A percentile compares a stretch with the other conserved stretches of the same genome.
These are phyloP conservation scores for Penicillium robsamsonii DNA, from an alignment of 495 filamentous ascomycete genomes.

Conservation along the genomic window DNA sequence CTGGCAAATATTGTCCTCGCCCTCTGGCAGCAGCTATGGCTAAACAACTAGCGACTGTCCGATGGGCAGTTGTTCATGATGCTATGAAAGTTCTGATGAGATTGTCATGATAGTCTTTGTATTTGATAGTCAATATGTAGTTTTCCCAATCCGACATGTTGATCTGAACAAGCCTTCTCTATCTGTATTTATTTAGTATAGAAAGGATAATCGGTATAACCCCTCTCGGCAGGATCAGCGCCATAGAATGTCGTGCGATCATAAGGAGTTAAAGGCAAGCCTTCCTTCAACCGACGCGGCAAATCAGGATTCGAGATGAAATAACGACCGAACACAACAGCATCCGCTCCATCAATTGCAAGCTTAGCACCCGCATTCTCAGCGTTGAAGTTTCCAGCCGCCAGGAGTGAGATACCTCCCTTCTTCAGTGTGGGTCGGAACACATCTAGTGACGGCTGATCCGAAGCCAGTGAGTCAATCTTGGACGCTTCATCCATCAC, in stretches of 20 bases:
- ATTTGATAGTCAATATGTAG: background rate
- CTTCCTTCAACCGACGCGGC: conserved; percentile 54
- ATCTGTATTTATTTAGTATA: conserved; percentile 30
- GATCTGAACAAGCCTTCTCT: conserved; percentile 33
- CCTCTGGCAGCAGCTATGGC: conserved; percentile 48
- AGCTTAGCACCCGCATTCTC: conserved; percentile 29
- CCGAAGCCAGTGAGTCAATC: conserved; percentile 30
- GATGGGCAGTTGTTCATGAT: conserved; percentile 58
- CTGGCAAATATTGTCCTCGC: conserved; percentile 33
- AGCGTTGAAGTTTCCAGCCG: conserved; percentile 32
- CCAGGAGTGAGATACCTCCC: conserved; percentile 32
- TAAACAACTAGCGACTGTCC: conserved; percentile 49
- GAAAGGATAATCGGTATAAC: conserved; percentile 67
- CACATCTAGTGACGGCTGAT: conserved; percentile 29
- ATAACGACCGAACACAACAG: conserved; percentile 55
- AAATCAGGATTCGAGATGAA: conserved; percentile 72
- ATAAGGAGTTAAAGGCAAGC: conserved; percentile 53
- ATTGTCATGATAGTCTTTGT: conserved; percentile 20
- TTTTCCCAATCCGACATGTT: conserved; percentile 4
- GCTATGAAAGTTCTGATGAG: conserved; percentile 50
- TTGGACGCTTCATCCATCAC: conserved; percentile 45
- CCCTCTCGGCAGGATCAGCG: conserved; percentile 41
- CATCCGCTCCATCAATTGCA: conserved; percentile 30
- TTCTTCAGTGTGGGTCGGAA: conserved; percentile 31
- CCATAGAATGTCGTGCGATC: conserved; percentile 59